These are phyloP conservation scores for Alternaria triticina DNA, from an alignment of 2,329 filamentous ascomycete species.

Conservation along the genomic window DNA sequence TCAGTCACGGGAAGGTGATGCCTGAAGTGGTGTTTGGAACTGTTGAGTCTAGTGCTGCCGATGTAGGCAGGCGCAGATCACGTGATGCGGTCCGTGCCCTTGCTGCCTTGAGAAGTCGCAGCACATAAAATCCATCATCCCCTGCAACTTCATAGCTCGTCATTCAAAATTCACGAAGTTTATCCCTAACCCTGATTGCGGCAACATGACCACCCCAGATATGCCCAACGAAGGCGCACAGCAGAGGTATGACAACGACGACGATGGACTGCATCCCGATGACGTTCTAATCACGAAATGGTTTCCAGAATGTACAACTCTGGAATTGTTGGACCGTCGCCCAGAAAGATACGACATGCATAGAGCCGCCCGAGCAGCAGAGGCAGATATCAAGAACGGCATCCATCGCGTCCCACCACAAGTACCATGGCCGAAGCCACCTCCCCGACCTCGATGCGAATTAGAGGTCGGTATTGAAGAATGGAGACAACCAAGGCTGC, in stretches of 20 bases:
- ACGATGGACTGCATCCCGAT: background rate
- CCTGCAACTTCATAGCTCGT: background rate
- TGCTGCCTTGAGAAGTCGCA: background rate
- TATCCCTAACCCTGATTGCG: rapidly evolving
- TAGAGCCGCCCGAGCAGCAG: background rate
- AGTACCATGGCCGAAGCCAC: background rate
- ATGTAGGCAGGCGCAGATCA: background rate
- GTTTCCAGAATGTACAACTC: background rate
- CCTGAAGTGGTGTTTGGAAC: background rate
- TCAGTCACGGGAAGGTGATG: background rate
- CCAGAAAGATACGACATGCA: no score
- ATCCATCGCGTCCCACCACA: background rate
- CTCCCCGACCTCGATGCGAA: background rate
- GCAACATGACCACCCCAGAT: background rate
- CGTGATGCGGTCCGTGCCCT: background rate
- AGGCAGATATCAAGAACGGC: background rate
- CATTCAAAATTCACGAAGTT: background rate
- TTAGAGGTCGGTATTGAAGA: background rate
- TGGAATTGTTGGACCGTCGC: background rate
- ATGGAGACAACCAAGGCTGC: background rate
- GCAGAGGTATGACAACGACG: background rate
- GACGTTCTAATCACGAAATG: background rate
- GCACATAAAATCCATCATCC: background rate
- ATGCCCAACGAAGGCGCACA: background rate
- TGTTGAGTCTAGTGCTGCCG: background rate